Base-by-base conservation (phyloP, 768 basidiomycete genomes). In the Naganishia antarctica region DNA sequence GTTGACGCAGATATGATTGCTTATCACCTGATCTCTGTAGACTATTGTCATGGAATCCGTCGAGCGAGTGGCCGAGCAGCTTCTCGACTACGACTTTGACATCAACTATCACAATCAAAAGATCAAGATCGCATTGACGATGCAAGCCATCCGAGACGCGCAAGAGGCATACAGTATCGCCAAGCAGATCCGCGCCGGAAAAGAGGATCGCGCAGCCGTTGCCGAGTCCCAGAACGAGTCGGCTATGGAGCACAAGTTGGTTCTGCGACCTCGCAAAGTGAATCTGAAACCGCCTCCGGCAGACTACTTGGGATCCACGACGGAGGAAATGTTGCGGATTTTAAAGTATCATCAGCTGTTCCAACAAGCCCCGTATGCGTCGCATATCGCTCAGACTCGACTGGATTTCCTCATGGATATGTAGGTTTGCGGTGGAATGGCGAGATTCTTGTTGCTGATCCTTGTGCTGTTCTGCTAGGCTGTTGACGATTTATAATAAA, bases 331-430 rank as follows among this genome's bases (percentile, higher is more conserved):
- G 70, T 66, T n/a, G 66, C 68, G 50, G 62, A 64, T 50, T 46
- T 70, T 60, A 32, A 65, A 72, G 45, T 64, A 70, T 29, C 49
- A 65, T 40, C 66, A 65, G 16, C 62, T 68, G 5, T 58, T 62
- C 11, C 64, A 70, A 34, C 47, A 71, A 16, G 74, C 76, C 0
- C 48, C 64, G 7, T 49, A 71, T 49, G 71, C 71, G 46, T 74
- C 75, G 67, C 70, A 71, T 28, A 70, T 74, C 59, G 70, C 73
- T 3, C 72, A 71, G 0, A 57, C 64, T 18, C 59, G 69, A 15
- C 60, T 77, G 48, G 76, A 77, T 53, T 69, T 73, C 26, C 72
- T 70, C 11, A 77, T 77, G 76, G 71, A 75, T 63, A n/a, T 74
- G 74, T 76, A 60, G 70, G 74, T 74, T 18, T 32, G 26, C 9